phyloP scores from a whole-genome alignment of 1,284 basidiomycete genomes.

The Ceratorhiza oryzae-sativae region DNA sequence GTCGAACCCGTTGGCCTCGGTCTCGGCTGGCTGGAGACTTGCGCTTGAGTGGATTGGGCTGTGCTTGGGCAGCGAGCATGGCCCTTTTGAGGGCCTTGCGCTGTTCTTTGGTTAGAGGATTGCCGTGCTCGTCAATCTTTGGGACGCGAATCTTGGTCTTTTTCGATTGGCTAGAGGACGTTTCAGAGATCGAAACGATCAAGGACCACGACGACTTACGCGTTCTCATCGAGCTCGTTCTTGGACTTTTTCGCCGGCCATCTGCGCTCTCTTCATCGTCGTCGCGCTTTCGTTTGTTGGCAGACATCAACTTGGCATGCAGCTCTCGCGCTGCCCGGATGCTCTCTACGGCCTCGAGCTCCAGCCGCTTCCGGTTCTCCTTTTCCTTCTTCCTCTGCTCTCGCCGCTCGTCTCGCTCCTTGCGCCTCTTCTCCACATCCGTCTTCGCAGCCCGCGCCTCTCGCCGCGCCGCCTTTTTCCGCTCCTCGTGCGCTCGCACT shows the following conservation, averaged over 20 bases:
- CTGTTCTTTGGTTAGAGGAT: conserved; percentile 19
- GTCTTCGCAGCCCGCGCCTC: conserved; percentile 29
- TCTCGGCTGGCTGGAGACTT: conserved; percentile 2
- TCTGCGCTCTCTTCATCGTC: conserved; percentile 19
- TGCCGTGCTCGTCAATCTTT: conserved; percentile 25
- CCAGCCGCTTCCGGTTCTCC: conserved; percentile 17
- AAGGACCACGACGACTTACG: background rate
- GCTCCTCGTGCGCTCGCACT: conserved; percentile 30
- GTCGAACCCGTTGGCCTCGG: background rate
- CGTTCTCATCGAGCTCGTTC: conserved; percentile 14
- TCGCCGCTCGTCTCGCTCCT: conserved; percentile 22
- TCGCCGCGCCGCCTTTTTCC: conserved; percentile 24
- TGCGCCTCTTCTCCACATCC: conserved; percentile 17
- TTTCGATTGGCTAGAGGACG: conserved; percentile 4
- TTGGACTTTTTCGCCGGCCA: background rate
- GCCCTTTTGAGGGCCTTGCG: conserved; percentile 35
- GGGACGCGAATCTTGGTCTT: conserved; percentile 28
- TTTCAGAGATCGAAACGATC: background rate
- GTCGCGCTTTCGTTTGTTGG: conserved; percentile 38
- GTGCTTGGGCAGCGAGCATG: conserved; percentile 21
- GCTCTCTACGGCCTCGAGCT: conserved; percentile 31
- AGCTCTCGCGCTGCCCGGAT: conserved; percentile 28
- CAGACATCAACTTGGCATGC: conserved; percentile 3
- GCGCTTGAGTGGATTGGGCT: conserved; percentile 29
- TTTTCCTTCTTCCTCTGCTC: conserved; percentile 23